Evolutionary conservation across 164 flowering plant species (phyloP).

Genomic region (Stephania japonica): DNA sequence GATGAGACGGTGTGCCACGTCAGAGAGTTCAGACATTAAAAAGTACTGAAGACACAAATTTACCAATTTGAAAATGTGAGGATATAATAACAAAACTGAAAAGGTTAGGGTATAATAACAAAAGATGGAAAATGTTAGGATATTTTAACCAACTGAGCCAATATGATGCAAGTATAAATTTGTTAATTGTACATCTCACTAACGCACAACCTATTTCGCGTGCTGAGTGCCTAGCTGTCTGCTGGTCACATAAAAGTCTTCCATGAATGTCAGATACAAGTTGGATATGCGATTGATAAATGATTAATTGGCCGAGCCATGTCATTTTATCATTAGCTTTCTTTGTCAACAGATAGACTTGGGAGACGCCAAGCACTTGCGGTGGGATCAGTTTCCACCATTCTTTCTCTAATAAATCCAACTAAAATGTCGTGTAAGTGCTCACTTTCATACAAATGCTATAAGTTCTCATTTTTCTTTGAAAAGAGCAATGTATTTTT

Average conservation of each 20-base stretch:
- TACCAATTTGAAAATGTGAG: too few species aligned
- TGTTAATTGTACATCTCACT: background rate
- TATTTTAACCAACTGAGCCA: too few species aligned
- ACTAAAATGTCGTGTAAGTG: constrained; percentile 49
- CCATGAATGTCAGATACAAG: background rate
- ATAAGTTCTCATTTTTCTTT: background rate
- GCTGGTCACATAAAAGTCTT: background rate
- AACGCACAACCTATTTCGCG: background rate
- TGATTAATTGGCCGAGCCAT: background rate
- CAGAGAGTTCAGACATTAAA: too few species aligned
- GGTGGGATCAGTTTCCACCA: constrained; percentile 39
- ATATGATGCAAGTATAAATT: background rate
- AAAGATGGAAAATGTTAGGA: too few species aligned
- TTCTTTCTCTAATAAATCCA: constrained; percentile 35
- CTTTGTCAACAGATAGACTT: constrained; percentile 33
- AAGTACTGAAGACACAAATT: too few species aligned
- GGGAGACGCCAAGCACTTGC: constrained; percentile 62
- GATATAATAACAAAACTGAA: too few species aligned
- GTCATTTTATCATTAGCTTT: background rate
- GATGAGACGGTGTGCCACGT: too few species aligned
- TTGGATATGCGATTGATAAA: background rate
- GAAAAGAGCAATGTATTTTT: background rate
- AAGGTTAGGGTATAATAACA: too few species aligned
- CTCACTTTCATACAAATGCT: background rate
- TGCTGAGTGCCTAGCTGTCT: background rate